phyloP scores from a whole-genome alignment of 164 flowering plant genomes.

The Vitis rotundifolia region DNA sequence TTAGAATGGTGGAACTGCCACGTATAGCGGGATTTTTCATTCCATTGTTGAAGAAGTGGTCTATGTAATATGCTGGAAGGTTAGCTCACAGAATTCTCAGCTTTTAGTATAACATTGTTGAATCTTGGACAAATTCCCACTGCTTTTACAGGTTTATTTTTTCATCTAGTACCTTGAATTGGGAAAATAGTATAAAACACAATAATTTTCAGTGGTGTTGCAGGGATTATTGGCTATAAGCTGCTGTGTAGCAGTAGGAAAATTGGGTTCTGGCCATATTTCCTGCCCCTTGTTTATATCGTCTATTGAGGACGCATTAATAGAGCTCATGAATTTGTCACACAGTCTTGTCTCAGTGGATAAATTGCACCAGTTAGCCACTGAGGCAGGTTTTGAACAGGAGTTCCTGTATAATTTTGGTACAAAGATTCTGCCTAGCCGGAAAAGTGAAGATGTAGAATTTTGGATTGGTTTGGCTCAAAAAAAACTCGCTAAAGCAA shows the following conservation, averaged over 20 bases:
- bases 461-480: conserved; percentile 67
- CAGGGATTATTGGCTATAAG: conserved; percentile 61
- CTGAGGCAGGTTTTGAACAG: conserved; percentile 62
- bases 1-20: conserved; percentile 48
- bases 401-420: conserved; percentile 62
- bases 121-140: too few species aligned
- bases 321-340: conserved; percentile 48
- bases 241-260: conserved; percentile 52
- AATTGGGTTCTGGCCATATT: conserved; percentile 44
- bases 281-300: conserved; percentile 34
- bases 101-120: background rate
- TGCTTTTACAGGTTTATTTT: too few species aligned
- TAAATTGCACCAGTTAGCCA: conserved; percentile 45
- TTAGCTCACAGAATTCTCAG: conserved; percentile 16
- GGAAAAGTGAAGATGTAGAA: conserved; percentile 40
- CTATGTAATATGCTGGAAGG: conserved; percentile 53
- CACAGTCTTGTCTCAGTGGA: conserved; percentile 43
- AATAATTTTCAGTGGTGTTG: conserved; percentile 58
- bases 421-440: conserved; percentile 30
- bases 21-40: conserved; percentile 42
- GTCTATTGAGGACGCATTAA: conserved; percentile 33
- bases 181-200: conserved; percentile 20
- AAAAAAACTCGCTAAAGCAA: conserved; percentile 46
- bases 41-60: conserved; percentile 51
- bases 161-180: conserved; percentile 3